A percentile compares a stretch with the other conserved stretches of the same genome.
Conservation (phyloP, 192 early-diverging fungal species). For the Backusella circina region DNA sequence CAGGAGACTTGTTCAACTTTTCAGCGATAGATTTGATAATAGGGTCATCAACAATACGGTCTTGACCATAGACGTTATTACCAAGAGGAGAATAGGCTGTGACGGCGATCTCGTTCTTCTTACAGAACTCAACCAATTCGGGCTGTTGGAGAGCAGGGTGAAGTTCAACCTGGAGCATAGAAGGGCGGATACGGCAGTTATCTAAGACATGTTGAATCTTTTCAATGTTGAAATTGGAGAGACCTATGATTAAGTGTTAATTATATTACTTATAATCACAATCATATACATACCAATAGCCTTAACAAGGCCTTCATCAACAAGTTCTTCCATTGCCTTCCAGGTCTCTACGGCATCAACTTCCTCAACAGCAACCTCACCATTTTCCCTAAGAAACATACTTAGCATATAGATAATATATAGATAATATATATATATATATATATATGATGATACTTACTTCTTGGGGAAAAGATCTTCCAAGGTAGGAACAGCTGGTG, state of each 20-base stretch:
- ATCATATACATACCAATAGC: conserved; percentile 34
- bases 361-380: conserved; percentile 34
- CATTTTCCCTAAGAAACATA: conserved; percentile 4
- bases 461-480: conserved; percentile 31
- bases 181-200: conserved; percentile 46
- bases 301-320: conserved; percentile 52
- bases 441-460: conserved; percentile 2
- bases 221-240: conserved; percentile 63
- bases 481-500: conserved; percentile 16
- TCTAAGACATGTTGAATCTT: conserved; percentile 34
- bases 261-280: background rate
- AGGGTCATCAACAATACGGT: conserved; percentile 27
- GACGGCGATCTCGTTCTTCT: conserved; percentile 62
- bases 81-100: conserved; percentile 89
- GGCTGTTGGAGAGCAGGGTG: conserved; percentile 72
- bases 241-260: conserved; percentile 37
- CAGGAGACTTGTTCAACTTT: conserved; percentile 59
- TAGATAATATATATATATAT: background rate
- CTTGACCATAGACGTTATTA: conserved; percentile 32
- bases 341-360: conserved; percentile 59
- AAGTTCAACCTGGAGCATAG: conserved; percentile 81
- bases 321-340: conserved; percentile 70
- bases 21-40: conserved; percentile 49
- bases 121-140: conserved; percentile 73
- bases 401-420: too few relatives aligned